Evolutionary conservation across 2,329 filamentous ascomycete genomes (phyloP), one percentile per base, ranked within the genome.

Genomic region (Penicillium occitanis): DNA sequence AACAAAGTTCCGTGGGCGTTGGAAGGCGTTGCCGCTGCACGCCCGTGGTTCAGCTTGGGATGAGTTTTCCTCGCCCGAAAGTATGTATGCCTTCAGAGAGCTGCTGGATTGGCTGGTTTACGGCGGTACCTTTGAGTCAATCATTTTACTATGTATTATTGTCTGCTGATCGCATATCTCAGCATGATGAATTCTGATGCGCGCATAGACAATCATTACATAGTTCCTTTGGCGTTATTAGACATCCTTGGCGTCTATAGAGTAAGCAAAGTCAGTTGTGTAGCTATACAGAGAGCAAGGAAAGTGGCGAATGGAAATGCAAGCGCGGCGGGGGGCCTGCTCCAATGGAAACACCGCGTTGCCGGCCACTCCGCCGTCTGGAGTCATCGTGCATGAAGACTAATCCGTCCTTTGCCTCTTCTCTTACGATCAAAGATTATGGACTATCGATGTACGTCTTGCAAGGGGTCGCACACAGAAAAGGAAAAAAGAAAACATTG

Each of bases 281-380:
- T 30, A 30, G 25, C 1, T 53, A 53, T 30, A 30, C 25, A 30
- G 5, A 17, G 33, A 37, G n/a, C 33, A 37, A 37, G 33, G 33
- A 57, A 14, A 37, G 53, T 57, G 53, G 53, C 53, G 53, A 57
- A 25, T 13, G 51, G 25, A 53, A 55, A 33, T 25, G 44, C 44
- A 48, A 48, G 8, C 44, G 44, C 46, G 7, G 22, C 19, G 22
- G 10, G 28, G 30, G n/a, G 30, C 10, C 3, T 57, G 30, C 10
- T 25, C 53, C 53, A 57, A 57, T 57, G 53, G 11, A 6, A 40
- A 8, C 2, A 6, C 8, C n/a, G 30, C 10, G 17, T 57, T 19
- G 30, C 30, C 30, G n/a, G 51, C 51, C 30, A 57, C 35, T 57
- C 51, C 51, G 53, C 53, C 53, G 33, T 33, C 40, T 40, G 19